Percentiles rank a stretch among this genome's conserved stretches.
These are phyloP conservation scores for Geosmithia flava DNA, from an alignment of 2,329 filamentous ascomycete genomes.

Conservation along the genomic window DNA sequence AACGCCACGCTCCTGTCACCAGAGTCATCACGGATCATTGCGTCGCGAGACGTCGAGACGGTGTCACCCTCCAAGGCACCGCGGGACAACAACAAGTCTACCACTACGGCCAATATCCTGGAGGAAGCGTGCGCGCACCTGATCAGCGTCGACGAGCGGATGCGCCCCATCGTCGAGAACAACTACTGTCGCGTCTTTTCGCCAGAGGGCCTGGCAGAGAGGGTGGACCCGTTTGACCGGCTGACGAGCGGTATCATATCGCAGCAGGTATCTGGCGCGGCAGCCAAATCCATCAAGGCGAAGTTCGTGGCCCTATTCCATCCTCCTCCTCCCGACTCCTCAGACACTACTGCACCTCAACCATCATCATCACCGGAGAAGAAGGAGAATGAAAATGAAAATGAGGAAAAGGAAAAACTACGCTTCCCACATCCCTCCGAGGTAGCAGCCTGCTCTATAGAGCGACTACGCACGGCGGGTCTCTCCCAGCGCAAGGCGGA, in stretches of 20 bases:
- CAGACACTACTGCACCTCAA: neutral
- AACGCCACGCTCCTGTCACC: conserved; percentile 64
- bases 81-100: conserved; percentile 9
- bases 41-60: conserved; percentile 30
- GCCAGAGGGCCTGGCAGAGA: conserved; percentile 68
- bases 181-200: conserved; percentile 72
- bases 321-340: neutral
- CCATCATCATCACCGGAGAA: neutral
- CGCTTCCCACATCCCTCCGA: conserved; percentile 66
- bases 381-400: neutral
- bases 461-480: conserved; percentile 68
- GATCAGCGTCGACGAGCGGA: conserved; percentile 56
- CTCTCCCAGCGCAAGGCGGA: conserved; percentile 92
- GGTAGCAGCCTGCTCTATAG: conserved; percentile 51
- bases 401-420: conserved; percentile 17
- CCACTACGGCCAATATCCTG: conserved; percentile 61
- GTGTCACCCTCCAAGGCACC: conserved; percentile 31
- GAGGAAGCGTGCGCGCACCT: conserved; percentile 66
- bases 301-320: conserved; percentile 69
- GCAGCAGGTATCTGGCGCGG: conserved; percentile 90
- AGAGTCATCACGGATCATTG: conserved; percentile 50
- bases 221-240: conserved; percentile 77
- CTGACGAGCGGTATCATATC: conserved; percentile 83
- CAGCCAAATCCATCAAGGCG: conserved; percentile 76
- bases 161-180: conserved; percentile 59